Evolutionary conservation across 208 protist genomes (phyloP), one percentile per base, ranked within the genome.

Genomic region (Perkinsela sp.): DNA sequence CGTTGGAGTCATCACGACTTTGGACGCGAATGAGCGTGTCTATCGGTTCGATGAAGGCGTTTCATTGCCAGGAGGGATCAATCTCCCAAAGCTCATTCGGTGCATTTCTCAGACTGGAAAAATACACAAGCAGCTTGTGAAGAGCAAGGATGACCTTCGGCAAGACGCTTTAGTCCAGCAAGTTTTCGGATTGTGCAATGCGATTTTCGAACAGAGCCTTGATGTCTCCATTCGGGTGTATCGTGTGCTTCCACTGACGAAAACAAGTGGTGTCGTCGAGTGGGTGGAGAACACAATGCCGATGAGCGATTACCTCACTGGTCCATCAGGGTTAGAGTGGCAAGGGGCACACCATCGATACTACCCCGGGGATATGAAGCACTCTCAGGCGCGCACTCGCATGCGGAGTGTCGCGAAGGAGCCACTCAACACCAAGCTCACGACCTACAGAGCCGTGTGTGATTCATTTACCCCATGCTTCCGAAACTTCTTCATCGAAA

Each of bases 81-180:
- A 94, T 70, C 68, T 88, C n/a, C 93, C 94, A 0, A 96, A 95
- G 73, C 76, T 87, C 2, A 70, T 97, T 2, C 48, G 66, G 29
- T 95, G 90, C 68, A 75, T 78, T 2, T 77, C 90, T 31, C 80
- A 74, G 48, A 81, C 94, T 71, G 93, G 93, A 1, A 48, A 65
- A 1, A 30, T 72, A 29, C 85, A 94, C 32, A 80, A 75, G 66
- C 89, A 97, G 72, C 76, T 93, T 0, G 73, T 93, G 28, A 93
- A 93, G 69, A 71, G 80, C 0, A 80, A 85, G 2, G 93, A 97
- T 77, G 94, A 98, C 73, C 30, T 94, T 57, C 79, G 93, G 0
- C 93, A 97, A 74, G 95, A 98, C 75, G 90, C 88, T 0, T 80
- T 96, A 1, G 94, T 98, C 73, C 80, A 97, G 77, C 93, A 96